Evolutionary conservation across 148 eudicot genomes (phyloP), one percentile per base, ranked within the genome.

Genomic region (Fagopyrum homotropicum): DNA sequence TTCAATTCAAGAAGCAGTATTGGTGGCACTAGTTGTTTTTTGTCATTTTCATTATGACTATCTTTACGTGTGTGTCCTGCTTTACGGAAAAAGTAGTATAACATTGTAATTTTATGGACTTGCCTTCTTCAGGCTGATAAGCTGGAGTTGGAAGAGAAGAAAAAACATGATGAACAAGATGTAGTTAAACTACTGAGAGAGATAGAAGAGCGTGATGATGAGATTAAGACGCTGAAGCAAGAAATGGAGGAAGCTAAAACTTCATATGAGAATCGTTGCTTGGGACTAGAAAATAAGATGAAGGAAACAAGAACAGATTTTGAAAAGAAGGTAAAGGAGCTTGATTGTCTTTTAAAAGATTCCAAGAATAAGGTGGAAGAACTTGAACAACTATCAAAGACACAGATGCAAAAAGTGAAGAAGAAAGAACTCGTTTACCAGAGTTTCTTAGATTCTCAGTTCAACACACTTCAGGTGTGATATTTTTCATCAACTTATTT

Each of bases 351-450:
- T 78, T 80, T 90, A 71, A 71, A 75, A 77, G 89, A 86, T 79
- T 85, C 97, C 81, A 85, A 79, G 69, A 88, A 87, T 66, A 89
- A 86, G 77, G 89, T 88, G 66, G 82, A 89, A 69, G 91, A 92
- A 85, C 84, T 92, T 29, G 94, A 92, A 89, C 86, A 81, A 29
- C 83, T 76, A 51, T 77, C 92, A 61, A 88, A 89, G 79, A 86
- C 84, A 6, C 89, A 90, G 82, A 86, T 70, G 69, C 81, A 76
- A 76, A 81, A 83, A 78, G 85, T 90, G 88, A 90, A 80, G 79
- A 88, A 76, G 74, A 90, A 85, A 83, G 97, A 92, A 66, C 86
- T 77, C 47, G 82, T 80, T 60, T 90, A 88, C 80, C 80, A 80
- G 79, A 76, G 77, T 83, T 85, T 90, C 80, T 72, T 92, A 45